Evolutionary conservation across 148 eudicot species (phyloP).

Genomic region (Rhododendron griersonianum): DNA sequence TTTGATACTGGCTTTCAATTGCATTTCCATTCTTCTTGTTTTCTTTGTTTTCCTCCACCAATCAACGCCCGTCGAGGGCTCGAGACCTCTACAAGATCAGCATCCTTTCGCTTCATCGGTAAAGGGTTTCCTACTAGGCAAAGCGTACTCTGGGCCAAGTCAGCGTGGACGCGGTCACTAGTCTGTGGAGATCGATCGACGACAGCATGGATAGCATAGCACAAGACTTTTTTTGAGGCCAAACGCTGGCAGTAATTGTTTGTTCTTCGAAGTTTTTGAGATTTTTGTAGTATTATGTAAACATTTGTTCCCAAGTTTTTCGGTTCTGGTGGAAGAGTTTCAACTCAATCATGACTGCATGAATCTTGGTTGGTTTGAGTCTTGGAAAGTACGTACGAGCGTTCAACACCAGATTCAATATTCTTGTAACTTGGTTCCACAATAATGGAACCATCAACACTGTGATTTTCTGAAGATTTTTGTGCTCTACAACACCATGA

Average conservation of each 20-base stretch:
- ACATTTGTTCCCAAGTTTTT: background rate
- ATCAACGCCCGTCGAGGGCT: background rate
- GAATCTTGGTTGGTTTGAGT: background rate
- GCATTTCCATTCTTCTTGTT: background rate
- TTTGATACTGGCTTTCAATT: background rate
- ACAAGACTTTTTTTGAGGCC: background rate
- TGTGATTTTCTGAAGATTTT: background rate
- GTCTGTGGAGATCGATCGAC: background rate
- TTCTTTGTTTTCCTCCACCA: slow-evolving; percentile 4
- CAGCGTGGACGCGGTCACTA: slow-evolving; percentile 21
- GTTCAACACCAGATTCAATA: background rate
- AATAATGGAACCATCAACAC: background rate
- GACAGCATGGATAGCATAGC: background rate
- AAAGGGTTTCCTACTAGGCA: background rate
- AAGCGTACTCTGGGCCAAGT: slow-evolving; percentile 23
- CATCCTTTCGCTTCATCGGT: background rate
- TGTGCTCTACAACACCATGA: background rate
- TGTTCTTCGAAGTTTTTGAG: background rate
- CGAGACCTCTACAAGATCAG: slow-evolving; percentile 8
- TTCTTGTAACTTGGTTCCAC: background rate
- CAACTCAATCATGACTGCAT: background rate
- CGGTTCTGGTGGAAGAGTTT: background rate
- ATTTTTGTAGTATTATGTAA: background rate
- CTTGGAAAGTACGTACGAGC: background rate
- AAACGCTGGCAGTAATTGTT: background rate